These are phyloP conservation scores for Mycosarcoma maydis DNA, from an alignment of 1,284 basidiomycete species.

Conservation along the genomic window DNA sequence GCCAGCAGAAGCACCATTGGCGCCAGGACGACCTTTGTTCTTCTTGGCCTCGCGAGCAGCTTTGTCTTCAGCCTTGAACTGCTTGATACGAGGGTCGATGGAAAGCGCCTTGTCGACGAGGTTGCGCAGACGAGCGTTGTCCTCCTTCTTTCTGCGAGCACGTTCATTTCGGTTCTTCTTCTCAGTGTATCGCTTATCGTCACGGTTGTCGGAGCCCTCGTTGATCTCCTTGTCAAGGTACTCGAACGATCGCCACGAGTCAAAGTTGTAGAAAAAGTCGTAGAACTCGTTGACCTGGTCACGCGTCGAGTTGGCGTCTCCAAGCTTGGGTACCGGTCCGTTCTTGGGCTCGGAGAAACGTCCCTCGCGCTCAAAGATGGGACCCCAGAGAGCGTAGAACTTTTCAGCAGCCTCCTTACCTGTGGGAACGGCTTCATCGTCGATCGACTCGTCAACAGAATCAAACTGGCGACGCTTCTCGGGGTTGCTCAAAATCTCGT, in stretches of 20 bases:
- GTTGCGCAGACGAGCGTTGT: slow-evolving; percentile 86
- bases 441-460: slow-evolving; percentile 87
- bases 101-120: slow-evolving; percentile 88
- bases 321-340: slow-evolving; percentile 86
- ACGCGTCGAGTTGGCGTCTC: slow-evolving; percentile 78
- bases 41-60: slow-evolving; percentile 93
- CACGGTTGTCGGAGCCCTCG: slow-evolving; percentile 95
- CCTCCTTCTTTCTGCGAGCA: slow-evolving; percentile 95
- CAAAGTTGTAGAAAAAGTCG: slow-evolving; percentile 99
- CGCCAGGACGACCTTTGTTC: slow-evolving; percentile 71
- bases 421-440: slow-evolving; percentile 72
- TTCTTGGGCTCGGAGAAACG: slow-evolving; percentile 81
- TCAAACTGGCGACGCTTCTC: slow-evolving; percentile 95
- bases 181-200: slow-evolving; percentile 98
- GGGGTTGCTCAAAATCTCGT: slow-evolving; percentile 86
- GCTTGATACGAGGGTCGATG: slow-evolving; percentile 93
- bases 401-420: slow-evolving; percentile 70
- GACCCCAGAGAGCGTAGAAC: slow-evolving; percentile 76
- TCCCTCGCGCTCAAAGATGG: slow-evolving; percentile 88
- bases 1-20: slow-evolving; percentile 58
- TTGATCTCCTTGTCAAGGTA: slow-evolving; percentile 98
- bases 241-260: slow-evolving; percentile 97
- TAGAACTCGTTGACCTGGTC: slow-evolving; percentile 91
- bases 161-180: slow-evolving; percentile 99
- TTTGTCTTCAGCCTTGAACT: slow-evolving; percentile 96